These are phyloP conservation scores for Fusarium duplospermum DNA, from an alignment of 2,329 filamentous ascomycete genomes.

Conservation along the genomic window DNA sequence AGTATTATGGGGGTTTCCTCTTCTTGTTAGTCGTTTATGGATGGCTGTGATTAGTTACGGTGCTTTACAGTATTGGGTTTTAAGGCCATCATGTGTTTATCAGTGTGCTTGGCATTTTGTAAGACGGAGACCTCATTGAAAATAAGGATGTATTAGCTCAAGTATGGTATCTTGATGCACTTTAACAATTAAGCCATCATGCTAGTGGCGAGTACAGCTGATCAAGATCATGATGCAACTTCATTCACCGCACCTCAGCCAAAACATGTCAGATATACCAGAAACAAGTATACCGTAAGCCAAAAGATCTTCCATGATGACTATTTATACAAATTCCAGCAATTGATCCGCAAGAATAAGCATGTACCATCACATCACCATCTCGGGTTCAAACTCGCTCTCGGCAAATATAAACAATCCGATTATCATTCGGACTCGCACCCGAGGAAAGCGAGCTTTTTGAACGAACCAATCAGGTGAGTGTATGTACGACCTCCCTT, in stretches of 20 bases:
- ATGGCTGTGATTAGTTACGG: no score
- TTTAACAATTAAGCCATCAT: no score
- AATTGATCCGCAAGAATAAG: background rate
- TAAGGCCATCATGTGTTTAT: no score
- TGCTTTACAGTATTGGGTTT: no score
- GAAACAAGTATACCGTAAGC: background rate
- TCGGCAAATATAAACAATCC: background rate
- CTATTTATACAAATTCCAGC: no score
- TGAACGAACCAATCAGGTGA: background rate
- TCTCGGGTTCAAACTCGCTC: background rate
- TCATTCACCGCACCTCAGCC: background rate
- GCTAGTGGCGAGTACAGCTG: background rate
- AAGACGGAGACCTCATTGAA: no score
- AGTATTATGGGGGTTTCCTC: no score
- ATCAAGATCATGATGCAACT: background rate
- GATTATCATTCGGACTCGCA: background rate
- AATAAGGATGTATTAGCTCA: no score
- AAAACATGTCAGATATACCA: background rate
- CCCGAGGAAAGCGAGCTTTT: background rate
- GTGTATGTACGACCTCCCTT: background rate
- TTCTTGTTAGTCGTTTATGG: no score
- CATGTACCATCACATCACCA: background rate
- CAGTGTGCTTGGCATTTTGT: no score
- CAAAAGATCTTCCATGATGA: background rate
- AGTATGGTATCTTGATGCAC: no score